A percentile compares a stretch with the other conserved stretches of the same genome.
Conservation (phyloP, 352 stramenopile species). For the Phytopythium delawarense region DNA sequence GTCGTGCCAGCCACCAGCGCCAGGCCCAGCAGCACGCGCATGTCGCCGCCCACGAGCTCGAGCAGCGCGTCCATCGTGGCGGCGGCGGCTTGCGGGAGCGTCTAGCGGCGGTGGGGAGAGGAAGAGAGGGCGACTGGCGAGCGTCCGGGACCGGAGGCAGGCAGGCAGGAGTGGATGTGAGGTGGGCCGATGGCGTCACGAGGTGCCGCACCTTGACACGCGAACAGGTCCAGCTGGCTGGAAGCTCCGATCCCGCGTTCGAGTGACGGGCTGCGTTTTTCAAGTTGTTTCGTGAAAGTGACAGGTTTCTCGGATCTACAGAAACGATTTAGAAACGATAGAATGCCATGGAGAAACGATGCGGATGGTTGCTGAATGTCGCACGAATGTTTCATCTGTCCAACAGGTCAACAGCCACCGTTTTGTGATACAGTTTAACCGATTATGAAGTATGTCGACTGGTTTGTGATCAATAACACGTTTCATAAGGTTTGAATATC, state of each 20-base stretch:
- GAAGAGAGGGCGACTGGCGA: background rate
- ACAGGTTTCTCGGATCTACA: background rate
- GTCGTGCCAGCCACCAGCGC: conserved; percentile 49
- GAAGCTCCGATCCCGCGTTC: background rate
- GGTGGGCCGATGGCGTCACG: conserved; percentile 19
- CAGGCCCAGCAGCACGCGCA: conserved; percentile 42
- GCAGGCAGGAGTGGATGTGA: background rate
- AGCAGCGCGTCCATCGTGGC: conserved; percentile 39
- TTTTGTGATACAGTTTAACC: too few species aligned
- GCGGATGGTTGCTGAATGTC: too few species aligned
- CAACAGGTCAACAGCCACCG: too few species aligned
- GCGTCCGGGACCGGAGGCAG: background rate
- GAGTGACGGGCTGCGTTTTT: background rate
- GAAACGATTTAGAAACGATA: too few species aligned
- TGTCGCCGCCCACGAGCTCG: conserved; percentile 33
- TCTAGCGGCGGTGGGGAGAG: background rate
- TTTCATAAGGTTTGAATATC: too few species aligned
- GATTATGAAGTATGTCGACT: too few species aligned
- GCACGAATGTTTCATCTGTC: too few species aligned
- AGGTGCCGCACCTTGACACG: background rate
- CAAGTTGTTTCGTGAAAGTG: background rate
- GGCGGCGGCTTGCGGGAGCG: too few species aligned
- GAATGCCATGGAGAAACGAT: too few species aligned
- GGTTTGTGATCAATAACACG: too few species aligned
- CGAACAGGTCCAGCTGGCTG: background rate